Conservation (phyloP, 768 basidiomycete genomes). For the Sporobolomyces pararoseus region DNA sequence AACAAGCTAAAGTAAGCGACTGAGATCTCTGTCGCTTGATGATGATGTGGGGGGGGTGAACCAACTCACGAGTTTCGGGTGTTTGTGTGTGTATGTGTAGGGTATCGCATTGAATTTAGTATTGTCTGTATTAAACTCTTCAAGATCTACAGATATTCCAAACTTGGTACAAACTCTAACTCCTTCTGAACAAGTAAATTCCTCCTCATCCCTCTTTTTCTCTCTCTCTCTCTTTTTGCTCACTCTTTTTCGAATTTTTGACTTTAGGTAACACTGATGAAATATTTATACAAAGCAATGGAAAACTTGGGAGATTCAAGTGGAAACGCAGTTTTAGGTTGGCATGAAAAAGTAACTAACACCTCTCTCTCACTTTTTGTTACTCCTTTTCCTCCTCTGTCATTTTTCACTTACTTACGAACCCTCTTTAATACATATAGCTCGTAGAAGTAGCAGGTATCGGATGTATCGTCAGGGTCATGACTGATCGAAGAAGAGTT, state of each 20-base stretch:
- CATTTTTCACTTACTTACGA: not conserved
- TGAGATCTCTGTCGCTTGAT: no score
- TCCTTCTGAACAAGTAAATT: constrained; percentile 46
- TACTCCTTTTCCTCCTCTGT: not conserved
- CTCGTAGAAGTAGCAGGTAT: constrained; percentile 89
- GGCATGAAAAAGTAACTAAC: constrained; percentile 87
- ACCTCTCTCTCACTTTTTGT: not conserved
- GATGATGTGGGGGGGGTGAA: constrained; percentile 3
- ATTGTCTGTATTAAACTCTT: constrained; percentile 86
- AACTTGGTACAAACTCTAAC: constrained; percentile 64
- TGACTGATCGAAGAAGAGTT: constrained; percentile 64
- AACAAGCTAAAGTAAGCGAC: constrained; percentile 76
- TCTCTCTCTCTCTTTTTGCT: not conserved
- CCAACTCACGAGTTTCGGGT: no score
- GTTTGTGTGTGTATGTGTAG: constrained; percentile 51
- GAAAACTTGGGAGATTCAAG: constrained; percentile 60
- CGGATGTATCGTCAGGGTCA: constrained; percentile 86
- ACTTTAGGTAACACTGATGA: constrained; percentile 80
- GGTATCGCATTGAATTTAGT: constrained; percentile 72
- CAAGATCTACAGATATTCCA: constrained; percentile 81
- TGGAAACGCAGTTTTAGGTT: constrained; percentile 69
- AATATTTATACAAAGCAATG: constrained; percentile 98
- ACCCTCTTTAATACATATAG: constrained; percentile 53
- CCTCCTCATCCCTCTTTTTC: not conserved
- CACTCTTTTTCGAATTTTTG: not conserved